A percentile compares a stretch with the other conserved stretches of the same genome.
Evolutionary conservation across 768 basidiomycete species (phyloP).

Genomic region (Leccinum subgranulosum): DNA sequence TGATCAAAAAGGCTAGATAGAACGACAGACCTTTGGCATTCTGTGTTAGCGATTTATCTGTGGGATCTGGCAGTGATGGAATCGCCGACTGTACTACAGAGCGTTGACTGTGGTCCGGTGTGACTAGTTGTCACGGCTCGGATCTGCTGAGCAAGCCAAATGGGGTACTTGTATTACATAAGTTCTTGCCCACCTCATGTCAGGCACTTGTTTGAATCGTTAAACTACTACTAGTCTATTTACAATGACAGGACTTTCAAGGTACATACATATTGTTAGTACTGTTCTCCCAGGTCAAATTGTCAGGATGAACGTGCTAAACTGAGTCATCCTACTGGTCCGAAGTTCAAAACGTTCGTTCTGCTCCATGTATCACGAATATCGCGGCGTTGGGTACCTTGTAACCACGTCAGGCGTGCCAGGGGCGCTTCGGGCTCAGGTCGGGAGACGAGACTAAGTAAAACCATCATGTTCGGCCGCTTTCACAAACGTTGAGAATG

Average conservation of each 20-base stretch:
- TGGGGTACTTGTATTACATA: too few relatives aligned
- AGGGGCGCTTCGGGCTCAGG: background rate
- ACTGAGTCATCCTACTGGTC: too few relatives aligned
- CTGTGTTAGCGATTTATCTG: background rate
- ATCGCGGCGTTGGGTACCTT: background rate
- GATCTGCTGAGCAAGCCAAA: conserved; percentile 1
- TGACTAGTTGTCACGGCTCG: background rate
- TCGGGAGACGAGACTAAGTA: background rate
- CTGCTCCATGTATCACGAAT: background rate
- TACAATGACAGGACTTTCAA: too few relatives aligned
- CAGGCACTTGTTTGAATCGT: too few relatives aligned
- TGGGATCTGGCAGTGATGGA: background rate
- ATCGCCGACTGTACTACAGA: background rate
- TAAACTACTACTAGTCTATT: too few relatives aligned
- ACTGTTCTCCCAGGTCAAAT: too few relatives aligned
- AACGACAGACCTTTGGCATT: conserved; percentile 26
- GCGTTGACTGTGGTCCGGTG: background rate
- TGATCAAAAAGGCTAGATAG: background rate
- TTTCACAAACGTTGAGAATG: background rate
- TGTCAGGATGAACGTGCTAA: too few relatives aligned
- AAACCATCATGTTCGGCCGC: background rate
- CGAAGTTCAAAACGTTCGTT: background rate
- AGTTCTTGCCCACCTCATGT: too few relatives aligned
- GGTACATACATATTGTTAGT: too few relatives aligned
- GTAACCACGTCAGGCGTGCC: background rate